Evolutionary conservation across 495 filamentous ascomycete species (phyloP).

Genomic region (Astrocystis sublimbata): DNA sequence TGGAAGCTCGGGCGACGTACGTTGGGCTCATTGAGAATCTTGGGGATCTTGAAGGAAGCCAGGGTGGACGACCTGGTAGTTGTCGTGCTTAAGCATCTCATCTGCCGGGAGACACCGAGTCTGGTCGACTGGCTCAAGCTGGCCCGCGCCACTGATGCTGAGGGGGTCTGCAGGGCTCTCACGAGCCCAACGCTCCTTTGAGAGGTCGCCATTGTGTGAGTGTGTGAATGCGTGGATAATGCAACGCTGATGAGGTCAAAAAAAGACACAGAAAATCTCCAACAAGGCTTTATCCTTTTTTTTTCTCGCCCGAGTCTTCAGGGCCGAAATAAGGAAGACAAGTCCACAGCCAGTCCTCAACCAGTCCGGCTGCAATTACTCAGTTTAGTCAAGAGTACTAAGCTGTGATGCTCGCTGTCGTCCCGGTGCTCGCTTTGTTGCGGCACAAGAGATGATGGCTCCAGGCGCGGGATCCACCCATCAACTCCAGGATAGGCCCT

Average conservation of each 20-base stretch:
- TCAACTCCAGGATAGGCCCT: not conserved
- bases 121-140: not conserved
- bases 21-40: slow-evolving; percentile 88
- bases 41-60: slow-evolving; percentile 84
- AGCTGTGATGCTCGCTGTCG: slow-evolving; percentile 12
- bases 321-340: slow-evolving; percentile 16
- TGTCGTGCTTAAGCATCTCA: slow-evolving; percentile 17
- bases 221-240: not conserved
- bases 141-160: slow-evolving; percentile 2
- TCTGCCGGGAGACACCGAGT: not conserved
- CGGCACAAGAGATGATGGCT: slow-evolving; percentile 12
- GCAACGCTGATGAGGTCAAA: not conserved
- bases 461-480: not conserved
- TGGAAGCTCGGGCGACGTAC: slow-evolving; percentile 54
- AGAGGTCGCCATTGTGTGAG: slow-evolving; percentile 21
- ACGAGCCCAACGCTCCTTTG: slow-evolving; percentile 26
- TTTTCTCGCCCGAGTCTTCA: too few relatives aligned
- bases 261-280: not conserved
- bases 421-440: slow-evolving; percentile 23
- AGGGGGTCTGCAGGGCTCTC: slow-evolving; percentile 23
- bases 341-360: too few relatives aligned
- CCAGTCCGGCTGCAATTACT: slow-evolving; percentile 10
- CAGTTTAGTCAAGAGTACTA: slow-evolving; percentile 7
- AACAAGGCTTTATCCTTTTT: not conserved
- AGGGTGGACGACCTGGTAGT: slow-evolving; percentile 42